Base-by-base conservation (phyloP, 2,329 filamentous ascomycete species). In the Diaporthe citrichinensis region DNA sequence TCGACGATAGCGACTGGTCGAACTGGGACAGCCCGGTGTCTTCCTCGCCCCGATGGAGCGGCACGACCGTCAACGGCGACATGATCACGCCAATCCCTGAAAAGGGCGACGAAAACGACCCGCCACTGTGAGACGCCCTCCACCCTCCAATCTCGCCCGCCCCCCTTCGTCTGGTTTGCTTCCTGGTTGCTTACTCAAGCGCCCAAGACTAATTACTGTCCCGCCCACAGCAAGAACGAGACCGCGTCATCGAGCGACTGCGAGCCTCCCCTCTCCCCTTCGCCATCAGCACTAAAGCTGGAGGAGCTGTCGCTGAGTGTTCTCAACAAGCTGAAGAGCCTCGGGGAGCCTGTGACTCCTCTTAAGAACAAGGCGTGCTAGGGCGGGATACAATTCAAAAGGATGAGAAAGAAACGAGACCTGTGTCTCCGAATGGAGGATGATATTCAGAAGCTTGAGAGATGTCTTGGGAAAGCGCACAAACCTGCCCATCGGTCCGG, bases 321-420 rank as follows among this genome's bases (percentile, higher is more conserved):
- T 65, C 89, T 97, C 74, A 92, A 92, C 81, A 92, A 93, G 78
- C 85, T 95, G 86, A 94, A 92, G 83, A 94, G 91, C 78, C 86
- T 96, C 20, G 91, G 90, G 2, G 88, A 91, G 46, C 86, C 89
- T 1, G 80, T 83, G 4, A 73, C 69, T 2, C 49, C 51, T 7
- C 59, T 72, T 9, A 77, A 77, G 25, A 71, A 75, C 53, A 74
- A 73, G 71, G 68, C 73, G 10, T 75, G 68, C 44, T 77, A 69
- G 23, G 28, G 28, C 20, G 28, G 39, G 4, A 65, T n/a, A 36
- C 10, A 28, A 7, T 23, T 17, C 14, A 20, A 28, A 25, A 20
- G 46, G 14, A 36, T n/a, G 23, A 55, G 14, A 20, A 34, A 36
- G 10, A 25, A 15, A 9, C 12, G 15, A 44, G 20, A 49, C 20